A percentile compares a stretch with the other conserved stretches of the same genome.
Conservation (phyloP, 306 rosid species). For the Gillenia trifoliata region DNA sequence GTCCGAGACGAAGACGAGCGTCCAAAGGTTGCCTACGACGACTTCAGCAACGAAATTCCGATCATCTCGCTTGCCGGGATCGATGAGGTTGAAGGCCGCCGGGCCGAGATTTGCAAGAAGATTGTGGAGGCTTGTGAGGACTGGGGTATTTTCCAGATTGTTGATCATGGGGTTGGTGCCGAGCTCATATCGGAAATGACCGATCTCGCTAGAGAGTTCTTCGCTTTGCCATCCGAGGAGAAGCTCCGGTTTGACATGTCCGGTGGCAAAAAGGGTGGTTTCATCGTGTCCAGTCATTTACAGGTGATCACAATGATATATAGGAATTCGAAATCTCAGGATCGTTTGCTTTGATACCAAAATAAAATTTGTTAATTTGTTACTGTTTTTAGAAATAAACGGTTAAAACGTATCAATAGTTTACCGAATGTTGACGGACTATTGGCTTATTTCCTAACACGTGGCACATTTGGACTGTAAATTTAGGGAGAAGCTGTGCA, state of each 20-base stretch:
- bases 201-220: conserved; percentile 52
- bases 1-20: conserved; percentile 83
- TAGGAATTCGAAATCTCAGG: background rate
- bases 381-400: background rate
- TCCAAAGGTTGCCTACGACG: conserved; percentile 72
- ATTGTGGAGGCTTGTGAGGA: conserved; percentile 81
- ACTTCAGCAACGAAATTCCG: conserved; percentile 71
- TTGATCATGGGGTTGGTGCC: conserved; percentile 69
- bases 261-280: conserved; percentile 92
- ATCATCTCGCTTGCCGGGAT: conserved; percentile 75
- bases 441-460: background rate
- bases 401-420: background rate
- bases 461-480: background rate
- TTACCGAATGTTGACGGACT: background rate
- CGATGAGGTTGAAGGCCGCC: conserved; percentile 39
- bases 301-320: conserved; percentile 33
- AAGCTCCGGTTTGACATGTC: conserved; percentile 87
- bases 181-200: conserved; percentile 60
- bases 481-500: conserved; percentile 66
- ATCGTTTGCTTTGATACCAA: background rate
- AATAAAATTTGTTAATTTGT: background rate
- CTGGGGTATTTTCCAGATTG: conserved; percentile 85
- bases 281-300: conserved; percentile 88
- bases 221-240: conserved; percentile 68
- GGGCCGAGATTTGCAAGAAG: conserved; percentile 43